phyloP scores from a whole-genome alignment of 768 basidiomycete species.

The Coprinellus micaceus region DNA sequence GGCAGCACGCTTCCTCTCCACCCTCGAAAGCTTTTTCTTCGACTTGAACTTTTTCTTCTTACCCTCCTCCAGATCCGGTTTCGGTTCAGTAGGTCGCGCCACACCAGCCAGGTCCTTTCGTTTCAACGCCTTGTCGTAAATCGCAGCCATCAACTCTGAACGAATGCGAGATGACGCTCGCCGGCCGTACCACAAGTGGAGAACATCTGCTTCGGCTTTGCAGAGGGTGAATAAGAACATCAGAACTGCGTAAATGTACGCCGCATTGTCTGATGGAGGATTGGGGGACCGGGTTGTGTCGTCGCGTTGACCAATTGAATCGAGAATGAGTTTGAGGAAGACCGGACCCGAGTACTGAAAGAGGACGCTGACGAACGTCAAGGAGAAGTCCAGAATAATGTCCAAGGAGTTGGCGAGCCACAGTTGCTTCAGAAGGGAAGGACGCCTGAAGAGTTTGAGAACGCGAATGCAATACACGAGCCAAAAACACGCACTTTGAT shows the following conservation, averaged over 20 bases:
- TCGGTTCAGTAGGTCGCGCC: conserved; percentile 44
- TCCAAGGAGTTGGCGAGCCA: conserved; percentile 46
- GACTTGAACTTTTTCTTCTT: conserved; percentile 7
- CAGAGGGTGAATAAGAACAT: conserved; percentile 60
- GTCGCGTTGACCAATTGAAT: conserved; percentile 38
- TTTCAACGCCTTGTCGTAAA: conserved; percentile 86
- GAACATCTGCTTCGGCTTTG: conserved; percentile 67
- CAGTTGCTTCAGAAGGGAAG: conserved; percentile 40
- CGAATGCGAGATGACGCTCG: conserved; percentile 72
- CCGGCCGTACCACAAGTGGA: conserved; percentile 78
- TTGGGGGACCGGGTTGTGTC: conserved; percentile 15
- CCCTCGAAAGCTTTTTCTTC: conserved; percentile 2
- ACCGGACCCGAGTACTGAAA: conserved; percentile 83
- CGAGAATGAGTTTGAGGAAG: conserved; percentile 77
- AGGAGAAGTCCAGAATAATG: conserved; percentile 56
- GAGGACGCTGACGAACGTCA: conserved; percentile 65
- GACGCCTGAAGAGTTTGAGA: conserved; percentile 22
- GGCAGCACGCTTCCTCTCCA: conserved; percentile 7
- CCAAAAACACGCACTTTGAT: conserved; percentile 26
- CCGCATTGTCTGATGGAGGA: conserved; percentile 51
- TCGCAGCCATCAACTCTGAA: conserved; percentile 75
- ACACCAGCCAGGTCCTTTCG: conserved; percentile 82
- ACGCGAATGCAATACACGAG: neutral
- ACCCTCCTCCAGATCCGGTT: conserved; percentile 22
- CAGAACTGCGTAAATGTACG: conserved; percentile 77